Evolutionary conservation across 1,139 yeast species (phyloP).

Genomic region (Keqinozyma sinolaborantium): DNA sequence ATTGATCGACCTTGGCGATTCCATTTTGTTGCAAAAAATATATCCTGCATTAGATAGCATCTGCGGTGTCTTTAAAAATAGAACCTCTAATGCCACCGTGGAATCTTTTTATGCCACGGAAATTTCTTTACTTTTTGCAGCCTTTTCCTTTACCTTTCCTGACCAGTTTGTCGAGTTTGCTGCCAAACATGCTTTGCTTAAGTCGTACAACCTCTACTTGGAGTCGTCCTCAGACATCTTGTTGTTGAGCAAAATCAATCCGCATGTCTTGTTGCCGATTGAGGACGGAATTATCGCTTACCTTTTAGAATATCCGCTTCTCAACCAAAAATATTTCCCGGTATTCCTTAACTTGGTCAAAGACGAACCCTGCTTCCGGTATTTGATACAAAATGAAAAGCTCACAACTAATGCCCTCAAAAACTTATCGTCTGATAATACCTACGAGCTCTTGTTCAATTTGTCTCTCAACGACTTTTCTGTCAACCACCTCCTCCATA

Average conservation of each 20-base stretch:
- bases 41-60: constrained; percentile 11
- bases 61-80: constrained; percentile 7
- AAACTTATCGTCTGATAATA: constrained; percentile 21
- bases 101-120: constrained; percentile 15
- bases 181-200: constrained; percentile 6
- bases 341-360: constrained; percentile 27
- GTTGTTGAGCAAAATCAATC: constrained; percentile 21
- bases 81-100: constrained; percentile 10
- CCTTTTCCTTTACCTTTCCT: constrained; percentile 12
- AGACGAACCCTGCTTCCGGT: constrained; percentile 15
- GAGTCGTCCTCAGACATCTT: constrained; percentile 17
- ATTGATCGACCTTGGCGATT: constrained; percentile 11
- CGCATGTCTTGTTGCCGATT: constrained; percentile 12
- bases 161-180: constrained; percentile 7
- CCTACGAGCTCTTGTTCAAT: constrained; percentile 19
- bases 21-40: constrained; percentile 10
- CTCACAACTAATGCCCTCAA: constrained; percentile 17
- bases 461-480: constrained; percentile 22
- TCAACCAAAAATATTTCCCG: constrained; percentile 21
- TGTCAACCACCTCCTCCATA: constrained; percentile 19
- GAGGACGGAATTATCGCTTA: constrained; percentile 12
- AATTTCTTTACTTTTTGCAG: constrained; percentile 14
- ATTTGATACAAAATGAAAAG: constrained; percentile 10
- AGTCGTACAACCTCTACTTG: constrained; percentile 7
- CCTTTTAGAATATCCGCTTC: constrained; percentile 17